Evolutionary conservation across 2,329 filamentous ascomycete genomes (phyloP), one percentile per base, ranked within the genome.

Genomic region (Cladosporium halotolerans): DNA sequence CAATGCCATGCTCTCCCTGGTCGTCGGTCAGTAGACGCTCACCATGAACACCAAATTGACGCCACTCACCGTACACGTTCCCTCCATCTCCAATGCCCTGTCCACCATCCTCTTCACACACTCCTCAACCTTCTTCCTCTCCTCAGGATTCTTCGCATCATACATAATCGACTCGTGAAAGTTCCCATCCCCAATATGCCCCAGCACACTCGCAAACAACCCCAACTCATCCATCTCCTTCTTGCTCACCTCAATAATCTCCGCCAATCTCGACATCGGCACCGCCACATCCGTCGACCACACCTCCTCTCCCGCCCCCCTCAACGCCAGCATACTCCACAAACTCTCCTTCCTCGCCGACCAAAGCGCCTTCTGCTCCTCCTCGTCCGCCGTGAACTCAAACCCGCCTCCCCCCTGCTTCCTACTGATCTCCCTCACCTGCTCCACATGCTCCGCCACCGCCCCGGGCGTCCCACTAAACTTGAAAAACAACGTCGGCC

Each of bases 151-250:
- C 19, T 76, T 78, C 23, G 80, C 80, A 70, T 93, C 82, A 68
- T 95, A 96, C 72, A 96, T 85, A 71, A 96, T 93, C 66, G 86
- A 88, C 67, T 91, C 85, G 68, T 96, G 91, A 73, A 96, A 96
- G 70, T 96, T 96, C 36, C 91, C 91, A 66, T 96, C 91, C 10
- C 91, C 91, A 53, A 96, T 86, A 65, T 96, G 91, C 3, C 91
- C 91, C 3, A 96, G 75, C 28, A 95, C 88, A 63, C 86, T 90
- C 1, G 89, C 89, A 67, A 96, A 95, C 1, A 96, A 73, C 0
- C 89, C 89, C 9, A 96, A 76, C 10, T 89, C 83, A 63, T 92
- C 87, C 79, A 95, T 85, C 65, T 95, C 89, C 66, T 88, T 87
- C 74, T 96, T 95, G 58, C 88, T 91, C 41, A 89, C 77, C 67